Base-by-base conservation (phyloP, 2,329 filamentous ascomycete genomes). In the Epichloe gansuensis region DNA sequence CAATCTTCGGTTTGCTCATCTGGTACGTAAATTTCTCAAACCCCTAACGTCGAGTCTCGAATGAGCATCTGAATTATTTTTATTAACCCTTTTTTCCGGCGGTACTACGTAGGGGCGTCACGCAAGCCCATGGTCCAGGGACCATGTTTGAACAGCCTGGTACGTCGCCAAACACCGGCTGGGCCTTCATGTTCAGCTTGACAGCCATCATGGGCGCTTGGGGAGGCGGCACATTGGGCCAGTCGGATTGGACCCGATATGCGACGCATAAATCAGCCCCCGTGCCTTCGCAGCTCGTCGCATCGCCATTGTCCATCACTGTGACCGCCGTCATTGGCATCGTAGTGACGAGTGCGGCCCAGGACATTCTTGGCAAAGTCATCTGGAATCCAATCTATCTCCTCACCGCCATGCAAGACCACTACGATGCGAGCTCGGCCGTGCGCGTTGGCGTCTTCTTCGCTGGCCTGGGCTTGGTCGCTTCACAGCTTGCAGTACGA, bases 141-240 rank as follows among this genome's bases (percentile, higher is more conserved):
- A 37, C 37, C 38, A 57, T 61, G 54, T 63, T 63, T 51, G 52
- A 58, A 21, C 44, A 60, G 41, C 55, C 56, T 15, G 53, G 35
- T 23, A 54, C 56, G 3, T 52, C 59, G 17, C 56, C 59, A 21
- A 58, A 58, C 37, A 48, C 59, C 23, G 59, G 59, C 17, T 66
- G 63, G 63, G 60, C 63, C 3, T 64, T 64, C 55, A 58, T 64
- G 44, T 65, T 63, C 45, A 63, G 62, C 31, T 63, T 65, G 51
- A 65, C 62, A 23, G 58, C 63, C 6, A 60, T 63, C 31, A 54
- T 63, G 11, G 61, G 61, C 12, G 54, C 61, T 5, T 62, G 60
- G 60, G 61, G 60, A 17, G 54, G 56, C 37, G 61, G 61, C 38
- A 61, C 58, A n/a, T 51, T 62, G 23, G 61, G 61, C 2, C 61